Conservation (phyloP, 441 rosid species). For the Isatis lusitanica region DNA sequence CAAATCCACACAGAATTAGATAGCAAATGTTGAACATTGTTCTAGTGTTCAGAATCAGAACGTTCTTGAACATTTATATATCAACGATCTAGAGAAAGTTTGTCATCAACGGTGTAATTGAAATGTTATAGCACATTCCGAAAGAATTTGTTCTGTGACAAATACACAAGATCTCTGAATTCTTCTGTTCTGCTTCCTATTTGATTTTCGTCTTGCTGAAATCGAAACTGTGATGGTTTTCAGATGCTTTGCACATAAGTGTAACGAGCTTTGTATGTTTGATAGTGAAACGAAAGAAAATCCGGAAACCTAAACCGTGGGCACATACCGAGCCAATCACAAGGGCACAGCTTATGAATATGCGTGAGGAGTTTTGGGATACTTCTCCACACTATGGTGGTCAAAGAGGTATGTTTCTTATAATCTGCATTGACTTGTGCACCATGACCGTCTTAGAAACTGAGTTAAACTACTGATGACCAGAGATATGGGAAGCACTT, state of each 20-base stretch:
- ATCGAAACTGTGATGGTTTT: background rate
- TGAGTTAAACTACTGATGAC: background rate
- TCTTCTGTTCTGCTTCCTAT: background rate
- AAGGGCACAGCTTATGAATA: constrained; percentile 44
- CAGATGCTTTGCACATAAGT: no score
- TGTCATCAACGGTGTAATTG: background rate
- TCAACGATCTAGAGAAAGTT: background rate
- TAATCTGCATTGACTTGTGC: background rate
- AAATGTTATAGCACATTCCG: background rate
- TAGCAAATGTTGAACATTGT: background rate
- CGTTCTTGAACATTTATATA: background rate
- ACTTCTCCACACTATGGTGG: constrained; percentile 78
- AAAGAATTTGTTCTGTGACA: no score
- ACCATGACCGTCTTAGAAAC: background rate
- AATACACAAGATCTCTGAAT: no score
- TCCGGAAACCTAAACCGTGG: constrained; percentile 64
- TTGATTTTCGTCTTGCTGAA: background rate
- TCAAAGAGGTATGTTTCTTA: constrained; percentile 44
- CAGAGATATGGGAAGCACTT: constrained; percentile 72
- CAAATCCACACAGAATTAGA: no score
- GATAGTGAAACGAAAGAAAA: constrained; percentile 42
- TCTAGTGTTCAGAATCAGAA: background rate
- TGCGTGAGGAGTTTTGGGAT: constrained; percentile 78
- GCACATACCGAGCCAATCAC: constrained; percentile 61
- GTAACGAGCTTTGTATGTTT: background rate